phyloP scores from a whole-genome alignment of 129 eudicot genomes.

The Artemisia argyi region DNA sequence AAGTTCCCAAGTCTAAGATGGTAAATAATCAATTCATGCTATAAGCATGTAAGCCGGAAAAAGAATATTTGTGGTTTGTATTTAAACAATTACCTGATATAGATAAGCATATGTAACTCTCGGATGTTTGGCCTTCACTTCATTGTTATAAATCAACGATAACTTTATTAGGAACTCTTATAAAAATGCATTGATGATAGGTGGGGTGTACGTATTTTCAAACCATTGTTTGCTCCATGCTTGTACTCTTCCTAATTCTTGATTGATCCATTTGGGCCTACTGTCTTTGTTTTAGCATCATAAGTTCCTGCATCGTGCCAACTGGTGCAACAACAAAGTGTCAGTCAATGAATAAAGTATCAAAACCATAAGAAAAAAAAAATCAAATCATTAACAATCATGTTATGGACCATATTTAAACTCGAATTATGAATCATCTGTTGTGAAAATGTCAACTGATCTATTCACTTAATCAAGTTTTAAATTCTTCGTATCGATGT shows the following conservation, averaged over 20 bases:
- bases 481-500: too few species aligned
- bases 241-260: constrained; percentile 65
- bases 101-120: constrained; percentile 78
- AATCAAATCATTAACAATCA: too few species aligned
- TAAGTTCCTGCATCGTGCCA: constrained; percentile 99
- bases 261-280: constrained; percentile 98
- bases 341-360: neutral
- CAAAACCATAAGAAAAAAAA: too few species aligned
- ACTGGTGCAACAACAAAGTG: constrained; percentile 39
- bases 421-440: too few species aligned
- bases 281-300: constrained; percentile 80
- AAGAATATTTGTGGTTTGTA: neutral
- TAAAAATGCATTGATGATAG: neutral
- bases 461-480: too few species aligned
- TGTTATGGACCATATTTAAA: too few species aligned
- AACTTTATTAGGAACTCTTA: constrained; percentile 3
- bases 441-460: too few species aligned
- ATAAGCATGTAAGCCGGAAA: constrained; percentile 7
- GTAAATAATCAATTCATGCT: neutral
- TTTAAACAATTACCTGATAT: neutral
- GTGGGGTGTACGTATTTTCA: constrained; percentile 35
- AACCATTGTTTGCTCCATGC: constrained; percentile 74
- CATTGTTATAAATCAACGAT: neutral
- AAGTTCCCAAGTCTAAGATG: neutral
- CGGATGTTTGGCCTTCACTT: constrained; percentile 70